Percentiles rank a stretch among this genome's conserved stretches.
Conservation (phyloP, 2,329 filamentous ascomycete genomes). For the Calonectria multiphialidica region DNA sequence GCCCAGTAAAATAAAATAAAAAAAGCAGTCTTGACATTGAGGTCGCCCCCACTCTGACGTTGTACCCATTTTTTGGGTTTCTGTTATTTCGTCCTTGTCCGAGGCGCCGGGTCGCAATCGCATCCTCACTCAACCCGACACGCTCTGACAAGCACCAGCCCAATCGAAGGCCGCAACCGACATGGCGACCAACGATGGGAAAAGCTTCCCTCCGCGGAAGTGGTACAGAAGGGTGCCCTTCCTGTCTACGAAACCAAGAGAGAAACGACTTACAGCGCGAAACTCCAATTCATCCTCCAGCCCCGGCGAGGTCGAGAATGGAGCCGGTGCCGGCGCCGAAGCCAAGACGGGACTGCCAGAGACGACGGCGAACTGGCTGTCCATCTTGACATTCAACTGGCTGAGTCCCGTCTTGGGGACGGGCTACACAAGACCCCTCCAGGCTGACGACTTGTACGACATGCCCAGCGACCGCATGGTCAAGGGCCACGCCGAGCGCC, state of each 20-base stretch:
- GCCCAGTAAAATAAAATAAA: background rate
- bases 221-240: slow-evolving; percentile 48
- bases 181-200: slow-evolving; percentile 41
- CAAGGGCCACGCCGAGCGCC: background rate
- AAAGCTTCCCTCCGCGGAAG: slow-evolving; percentile 43
- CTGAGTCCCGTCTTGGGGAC: background rate
- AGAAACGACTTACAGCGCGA: slow-evolving; percentile 26
- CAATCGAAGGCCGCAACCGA: background rate
- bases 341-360: background rate
- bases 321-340: background rate
- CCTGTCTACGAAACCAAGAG: slow-evolving; percentile 42
- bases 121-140: background rate
- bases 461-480: background rate
- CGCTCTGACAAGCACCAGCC: background rate
- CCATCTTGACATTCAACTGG: background rate
- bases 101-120: background rate
- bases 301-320: background rate
- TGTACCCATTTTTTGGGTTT: background rate
- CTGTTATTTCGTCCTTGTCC: background rate
- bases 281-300: background rate
- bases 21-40: background rate
- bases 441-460: background rate
- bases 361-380: background rate
- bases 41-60: background rate
- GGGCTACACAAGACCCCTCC: background rate